Evolutionary conservation across 345 rosid species (phyloP).

Genomic region (Melaleuca alternifolia): DNA sequence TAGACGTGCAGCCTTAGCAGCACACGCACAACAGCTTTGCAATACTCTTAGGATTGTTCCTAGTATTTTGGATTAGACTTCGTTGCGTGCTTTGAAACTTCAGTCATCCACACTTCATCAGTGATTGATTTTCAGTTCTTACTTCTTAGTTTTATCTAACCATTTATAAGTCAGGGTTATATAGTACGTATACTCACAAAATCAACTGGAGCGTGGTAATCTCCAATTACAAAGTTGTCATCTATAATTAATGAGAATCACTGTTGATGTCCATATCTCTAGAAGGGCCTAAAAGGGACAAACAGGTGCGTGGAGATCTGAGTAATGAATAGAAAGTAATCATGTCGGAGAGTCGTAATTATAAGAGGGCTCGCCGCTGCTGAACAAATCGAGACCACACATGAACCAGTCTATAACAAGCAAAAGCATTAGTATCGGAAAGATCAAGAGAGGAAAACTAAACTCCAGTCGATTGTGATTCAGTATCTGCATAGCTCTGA

Average conservation of each 20-base stretch:
- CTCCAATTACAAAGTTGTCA: not conserved
- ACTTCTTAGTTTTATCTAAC: not conserved
- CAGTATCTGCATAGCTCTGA: not conserved
- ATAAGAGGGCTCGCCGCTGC: not conserved
- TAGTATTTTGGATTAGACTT: not conserved
- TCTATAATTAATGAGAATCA: not conserved
- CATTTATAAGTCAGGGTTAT: not conserved
- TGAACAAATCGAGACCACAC: not conserved
- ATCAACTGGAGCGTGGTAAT: not conserved
- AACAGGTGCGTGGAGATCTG: too few species aligned
- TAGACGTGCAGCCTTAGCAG: not conserved
- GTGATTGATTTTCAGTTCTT: not conserved
- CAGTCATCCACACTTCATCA: not conserved
- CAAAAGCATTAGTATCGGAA: not conserved
- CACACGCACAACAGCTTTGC: not conserved
- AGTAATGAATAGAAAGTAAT: too few species aligned
- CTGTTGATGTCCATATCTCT: not conserved
- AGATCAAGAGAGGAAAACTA: not conserved
- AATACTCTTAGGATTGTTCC: not conserved
- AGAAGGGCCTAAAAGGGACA: not conserved
- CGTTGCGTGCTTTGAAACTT: not conserved
- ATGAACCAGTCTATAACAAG: not conserved
- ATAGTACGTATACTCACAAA: not conserved
- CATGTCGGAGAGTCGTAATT: not conserved
- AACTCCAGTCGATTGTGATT: not conserved